Conservation (phyloP, 2,329 filamentous ascomycete genomes). For the Sclerotinia glacialis region DNA sequence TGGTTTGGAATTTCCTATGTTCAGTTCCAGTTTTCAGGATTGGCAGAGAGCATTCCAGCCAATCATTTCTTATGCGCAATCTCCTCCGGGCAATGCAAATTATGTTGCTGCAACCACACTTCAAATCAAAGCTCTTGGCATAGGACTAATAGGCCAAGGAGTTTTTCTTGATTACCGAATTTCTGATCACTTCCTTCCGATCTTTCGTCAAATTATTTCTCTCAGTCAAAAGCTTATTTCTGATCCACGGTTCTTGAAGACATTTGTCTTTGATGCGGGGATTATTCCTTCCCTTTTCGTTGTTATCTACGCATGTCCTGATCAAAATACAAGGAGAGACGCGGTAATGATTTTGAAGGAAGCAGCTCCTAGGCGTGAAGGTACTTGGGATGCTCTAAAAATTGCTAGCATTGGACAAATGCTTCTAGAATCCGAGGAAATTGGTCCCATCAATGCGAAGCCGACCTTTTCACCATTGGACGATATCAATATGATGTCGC, state of each 20-base stretch:
- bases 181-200: slow-evolving; percentile 17
- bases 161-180: slow-evolving; percentile 15
- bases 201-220: slow-evolving; percentile 27
- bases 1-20: slow-evolving; percentile 18
- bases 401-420: slow-evolving; percentile 26
- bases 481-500: slow-evolving; percentile 18
- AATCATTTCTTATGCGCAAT: slow-evolving; percentile 21
- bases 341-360: slow-evolving; percentile 27
- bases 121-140: slow-evolving; percentile 23
- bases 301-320: slow-evolving; percentile 24
- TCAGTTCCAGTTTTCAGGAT: slow-evolving; percentile 24
- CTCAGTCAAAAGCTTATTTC: slow-evolving; percentile 22
- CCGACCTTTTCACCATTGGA: background rate
- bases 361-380: slow-evolving; percentile 27
- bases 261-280: slow-evolving; percentile 32
- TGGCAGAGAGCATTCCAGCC: slow-evolving; percentile 29
- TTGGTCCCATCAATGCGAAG: slow-evolving; percentile 14
- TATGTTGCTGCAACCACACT: slow-evolving; percentile 28
- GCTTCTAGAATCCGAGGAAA: slow-evolving; percentile 18
- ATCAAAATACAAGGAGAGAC: slow-evolving; percentile 26
- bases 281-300: slow-evolving; percentile 30
- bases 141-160: slow-evolving; percentile 24
- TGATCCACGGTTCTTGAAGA: slow-evolving; percentile 26
- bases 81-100: slow-evolving; percentile 15
- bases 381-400: slow-evolving; percentile 28